phyloP scores from a whole-genome alignment of 352 stramenopile genomes.

The Globisporangium spinosum region DNA sequence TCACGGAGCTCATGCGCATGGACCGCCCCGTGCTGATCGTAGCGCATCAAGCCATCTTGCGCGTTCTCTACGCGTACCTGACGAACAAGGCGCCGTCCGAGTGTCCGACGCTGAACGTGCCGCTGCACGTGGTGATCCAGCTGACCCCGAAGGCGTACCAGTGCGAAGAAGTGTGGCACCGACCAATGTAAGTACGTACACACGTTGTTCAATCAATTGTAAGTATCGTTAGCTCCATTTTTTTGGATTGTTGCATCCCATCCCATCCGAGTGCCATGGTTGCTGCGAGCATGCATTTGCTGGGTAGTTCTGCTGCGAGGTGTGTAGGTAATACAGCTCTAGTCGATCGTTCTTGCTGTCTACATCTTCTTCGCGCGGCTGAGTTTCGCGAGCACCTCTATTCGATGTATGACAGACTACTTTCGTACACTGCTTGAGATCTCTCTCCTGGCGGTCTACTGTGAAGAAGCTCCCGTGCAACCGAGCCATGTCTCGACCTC shows the following conservation, averaged over 20 bases:
- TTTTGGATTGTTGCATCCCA: not conserved
- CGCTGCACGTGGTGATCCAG: constrained; percentile 94
- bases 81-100: constrained; percentile 91
- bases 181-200: constrained; percentile 57
- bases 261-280: too few relatives aligned
- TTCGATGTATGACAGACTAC: too few relatives aligned
- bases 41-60: constrained; percentile 93
- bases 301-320: constrained; percentile 13
- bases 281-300: not conserved
- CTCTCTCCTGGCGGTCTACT: constrained; percentile 7
- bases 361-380: constrained; percentile 38
- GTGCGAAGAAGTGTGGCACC: constrained; percentile 92
- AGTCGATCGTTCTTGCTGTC: constrained; percentile 57
- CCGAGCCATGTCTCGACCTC: constrained; percentile 2
- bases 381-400: too few relatives aligned
- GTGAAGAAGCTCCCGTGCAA: not conserved
- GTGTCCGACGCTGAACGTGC: constrained; percentile 92
- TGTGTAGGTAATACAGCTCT: constrained; percentile 63
- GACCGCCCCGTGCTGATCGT: constrained; percentile 92
- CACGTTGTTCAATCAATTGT: too few relatives aligned
- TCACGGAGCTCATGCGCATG: constrained; percentile 96
- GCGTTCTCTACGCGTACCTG: constrained; percentile 95
- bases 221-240: constrained; percentile 8
- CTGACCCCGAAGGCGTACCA: constrained; percentile 93
- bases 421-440: too few relatives aligned